These are phyloP conservation scores for Fagus crenata DNA, from an alignment of 306 rosid species.

Conservation along the genomic window DNA sequence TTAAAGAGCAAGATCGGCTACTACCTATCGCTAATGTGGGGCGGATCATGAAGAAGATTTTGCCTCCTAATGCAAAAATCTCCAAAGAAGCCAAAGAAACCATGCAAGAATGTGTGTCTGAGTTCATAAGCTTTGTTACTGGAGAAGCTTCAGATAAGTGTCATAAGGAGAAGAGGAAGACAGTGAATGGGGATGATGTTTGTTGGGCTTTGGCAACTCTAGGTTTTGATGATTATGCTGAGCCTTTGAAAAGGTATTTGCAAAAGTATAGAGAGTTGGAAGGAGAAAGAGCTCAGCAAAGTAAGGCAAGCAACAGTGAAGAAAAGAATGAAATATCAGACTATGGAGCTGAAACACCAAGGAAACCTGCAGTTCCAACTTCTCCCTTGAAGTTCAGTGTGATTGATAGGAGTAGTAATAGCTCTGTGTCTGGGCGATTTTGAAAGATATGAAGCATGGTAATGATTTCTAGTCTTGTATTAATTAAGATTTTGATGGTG, in stretches of 20 bases:
- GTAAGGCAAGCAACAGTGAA: conserved; percentile 29
- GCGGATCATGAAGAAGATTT: conserved; percentile 85
- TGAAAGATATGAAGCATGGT: conserved; percentile 19
- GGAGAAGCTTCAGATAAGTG: conserved; percentile 98
- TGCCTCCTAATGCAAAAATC: conserved; percentile 83
- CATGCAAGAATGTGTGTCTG: conserved; percentile 93
- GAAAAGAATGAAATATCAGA: conserved; percentile 19
- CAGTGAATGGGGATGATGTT: conserved; percentile 88
- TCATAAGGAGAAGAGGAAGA: conserved; percentile 91
- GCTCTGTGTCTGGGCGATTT: conserved; percentile 34
- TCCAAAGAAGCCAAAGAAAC: conserved; percentile 94
- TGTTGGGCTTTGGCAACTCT: conserved; percentile 77
- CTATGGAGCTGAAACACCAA: conserved; percentile 11
- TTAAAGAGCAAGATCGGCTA: conserved; percentile 90
- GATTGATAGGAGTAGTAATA: conserved; percentile 30
- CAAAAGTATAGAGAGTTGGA: conserved; percentile 68
- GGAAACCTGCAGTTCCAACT: conserved; percentile 6
- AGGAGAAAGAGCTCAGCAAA: conserved; percentile 65
- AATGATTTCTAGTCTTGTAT: conserved; percentile 17
- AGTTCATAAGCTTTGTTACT: conserved; percentile 90
- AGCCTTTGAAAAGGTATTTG: conserved; percentile 80
- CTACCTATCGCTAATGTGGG: conserved; percentile 97
- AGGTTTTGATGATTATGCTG: conserved; percentile 88
- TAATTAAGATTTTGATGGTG: conserved; percentile 19
- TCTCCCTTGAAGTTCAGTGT: conserved; percentile 30